Evolutionary conservation across 2,329 filamentous ascomycete genomes (phyloP).

Genomic region (Ophiostoma piceae): DNA sequence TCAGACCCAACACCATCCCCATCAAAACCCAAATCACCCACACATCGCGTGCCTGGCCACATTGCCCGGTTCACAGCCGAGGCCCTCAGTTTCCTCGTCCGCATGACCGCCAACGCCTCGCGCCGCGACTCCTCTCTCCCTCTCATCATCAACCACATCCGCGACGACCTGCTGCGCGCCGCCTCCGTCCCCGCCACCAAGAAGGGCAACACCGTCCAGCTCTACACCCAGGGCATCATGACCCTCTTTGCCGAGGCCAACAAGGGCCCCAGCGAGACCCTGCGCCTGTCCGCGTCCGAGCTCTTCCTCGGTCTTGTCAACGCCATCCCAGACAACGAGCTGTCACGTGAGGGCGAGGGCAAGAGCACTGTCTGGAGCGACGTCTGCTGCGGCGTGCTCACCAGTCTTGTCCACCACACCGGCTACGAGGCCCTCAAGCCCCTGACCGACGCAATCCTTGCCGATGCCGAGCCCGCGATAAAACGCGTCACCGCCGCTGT

Average conservation of each 20-base stretch:
- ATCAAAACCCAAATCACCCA: not conserved
- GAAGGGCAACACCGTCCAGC: constrained; percentile 38
- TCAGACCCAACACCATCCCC: not conserved
- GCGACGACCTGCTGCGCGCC: constrained; percentile 51
- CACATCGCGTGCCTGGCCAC: constrained; percentile 66
- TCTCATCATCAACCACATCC: constrained; percentile 65
- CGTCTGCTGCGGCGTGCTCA: constrained; percentile 69
- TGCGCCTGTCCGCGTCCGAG: constrained; percentile 56
- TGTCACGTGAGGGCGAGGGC: constrained; percentile 25
- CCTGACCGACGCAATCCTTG: constrained; percentile 58
- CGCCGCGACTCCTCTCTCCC: constrained; percentile 69
- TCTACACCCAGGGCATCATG: constrained; percentile 87
- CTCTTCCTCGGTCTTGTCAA: constrained; percentile 50
- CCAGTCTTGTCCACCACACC: constrained; percentile 77
- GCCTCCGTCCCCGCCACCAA: constrained; percentile 28
- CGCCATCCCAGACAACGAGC: constrained; percentile 48
- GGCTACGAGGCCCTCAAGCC: constrained; percentile 67
- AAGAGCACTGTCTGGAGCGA: constrained; percentile 50
- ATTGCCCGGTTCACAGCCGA: constrained; percentile 91
- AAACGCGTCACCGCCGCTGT: constrained; percentile 37
- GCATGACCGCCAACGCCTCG: constrained; percentile 69
- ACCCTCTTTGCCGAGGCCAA: constrained; percentile 81
- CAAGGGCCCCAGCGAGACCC: constrained; percentile 54
- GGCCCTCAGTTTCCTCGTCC: constrained; percentile 86
- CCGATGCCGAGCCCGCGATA: constrained; percentile 36